Evolutionary conservation across 352 stramenopile species (phyloP), one percentile per base, ranked within the genome.

Genomic region (Pythium folliculosum): DNA sequence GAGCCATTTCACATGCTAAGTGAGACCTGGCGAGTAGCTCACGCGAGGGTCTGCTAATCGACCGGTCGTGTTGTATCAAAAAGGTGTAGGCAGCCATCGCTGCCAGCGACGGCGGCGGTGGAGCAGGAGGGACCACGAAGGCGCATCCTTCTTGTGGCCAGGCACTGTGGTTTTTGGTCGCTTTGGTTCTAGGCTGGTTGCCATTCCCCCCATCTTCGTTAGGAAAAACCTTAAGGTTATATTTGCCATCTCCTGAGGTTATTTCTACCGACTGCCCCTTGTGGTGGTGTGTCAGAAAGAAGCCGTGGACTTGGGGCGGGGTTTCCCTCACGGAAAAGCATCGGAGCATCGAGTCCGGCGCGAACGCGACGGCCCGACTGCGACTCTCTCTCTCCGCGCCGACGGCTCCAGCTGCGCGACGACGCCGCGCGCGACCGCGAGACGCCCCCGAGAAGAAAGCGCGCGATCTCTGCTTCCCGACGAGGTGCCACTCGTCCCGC

Each of bases 251-350:
- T 7, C 44, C 7, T 19, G 51, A 57, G 51, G 51, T 57, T 57
- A 16, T 57, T 62, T 53, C 52, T n/a, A 22, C 32, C 52, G 52
- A 59, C 43, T 56, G 50, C 50, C 23, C 50, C 40, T n/a, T 53
- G 55, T 56, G 55, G 55, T 69, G 52, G 40, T 19, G 40, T 68
- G 63, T 69, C 63, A 69, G 63, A 60, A 35, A 69, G 63, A 69
- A 69, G 63, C 54, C 63, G 43, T 65, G 50, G 50, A 21, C 49
- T 47, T 55, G 57, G 45, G 57, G 57, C 57, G 57, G 57, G 59
- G 59, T 65, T 65, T 65, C 59, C 59, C 63, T 64, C 35, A 47
- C 37, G 63, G 63, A 47, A 66, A 69, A 69, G 30, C 54, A 57
- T 65, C 60, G 64, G 48, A 67, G 56, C 43, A 49, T 5, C 35